Conservation (phyloP, 345 rosid genomes). For the Populus deltoides region DNA sequence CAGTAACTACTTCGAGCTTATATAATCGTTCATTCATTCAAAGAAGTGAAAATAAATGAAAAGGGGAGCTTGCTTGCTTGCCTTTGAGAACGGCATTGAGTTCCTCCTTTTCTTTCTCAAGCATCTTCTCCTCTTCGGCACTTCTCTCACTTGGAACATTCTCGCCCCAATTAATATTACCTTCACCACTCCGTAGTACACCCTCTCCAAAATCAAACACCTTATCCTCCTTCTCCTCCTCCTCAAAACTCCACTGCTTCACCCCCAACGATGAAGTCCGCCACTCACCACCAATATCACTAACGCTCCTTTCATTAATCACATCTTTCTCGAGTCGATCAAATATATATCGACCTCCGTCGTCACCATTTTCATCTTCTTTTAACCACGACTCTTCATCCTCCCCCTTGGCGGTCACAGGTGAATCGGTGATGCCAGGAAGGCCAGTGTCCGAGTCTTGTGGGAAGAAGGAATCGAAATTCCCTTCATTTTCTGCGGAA, state of each 20-base stretch:
- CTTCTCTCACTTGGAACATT: conserved; percentile 21
- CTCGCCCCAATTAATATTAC: conserved; percentile 4
- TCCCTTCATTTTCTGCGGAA: conserved; percentile 41
- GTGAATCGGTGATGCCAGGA: conserved; percentile 29
- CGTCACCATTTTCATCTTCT: conserved; percentile 7
- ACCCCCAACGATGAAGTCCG: conserved; percentile 17
- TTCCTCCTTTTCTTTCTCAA: conserved; percentile 59
- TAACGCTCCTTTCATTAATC: not conserved
- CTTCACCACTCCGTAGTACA: conserved; percentile 16
- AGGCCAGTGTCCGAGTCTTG: conserved; percentile 25
- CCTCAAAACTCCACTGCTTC: conserved; percentile 52
- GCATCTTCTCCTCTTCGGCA: conserved; percentile 30
- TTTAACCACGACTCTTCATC: conserved; percentile 37
- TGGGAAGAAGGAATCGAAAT: conserved; percentile 33
- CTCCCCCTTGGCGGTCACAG: not conserved
- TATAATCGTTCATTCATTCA: too few relatives aligned
- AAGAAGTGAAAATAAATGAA: too few relatives aligned
- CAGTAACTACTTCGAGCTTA: too few relatives aligned
- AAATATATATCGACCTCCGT: conserved; percentile 12
- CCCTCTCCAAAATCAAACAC: conserved; percentile 42
- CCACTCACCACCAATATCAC: conserved; percentile 30
- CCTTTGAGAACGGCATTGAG: conserved; percentile 63
- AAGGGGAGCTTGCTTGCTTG: not conserved
- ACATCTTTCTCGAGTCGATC: conserved; percentile 1
- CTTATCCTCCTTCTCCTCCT: conserved; percentile 26